Conservation (phyloP, 495 filamentous ascomycete genomes). For the Podospora pseudocomata region DNA sequence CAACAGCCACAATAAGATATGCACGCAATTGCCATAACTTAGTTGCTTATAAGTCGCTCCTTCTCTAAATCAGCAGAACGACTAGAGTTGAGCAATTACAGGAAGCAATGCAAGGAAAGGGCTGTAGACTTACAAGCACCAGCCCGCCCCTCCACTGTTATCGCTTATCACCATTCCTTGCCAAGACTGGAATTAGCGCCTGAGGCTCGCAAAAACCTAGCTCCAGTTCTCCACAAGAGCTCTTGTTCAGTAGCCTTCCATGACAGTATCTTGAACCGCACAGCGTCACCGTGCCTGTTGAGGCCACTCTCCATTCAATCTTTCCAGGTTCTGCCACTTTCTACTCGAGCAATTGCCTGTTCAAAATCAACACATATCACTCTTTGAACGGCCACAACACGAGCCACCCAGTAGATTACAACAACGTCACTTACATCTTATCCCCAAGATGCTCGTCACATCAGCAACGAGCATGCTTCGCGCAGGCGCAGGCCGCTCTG, state of each 20-base stretch:
- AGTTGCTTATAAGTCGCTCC: no score
- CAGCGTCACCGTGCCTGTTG: not conserved
- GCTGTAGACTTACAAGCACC: not conserved
- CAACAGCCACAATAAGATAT: no score
- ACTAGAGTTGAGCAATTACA: not conserved
- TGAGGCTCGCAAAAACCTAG: conserved; percentile 17
- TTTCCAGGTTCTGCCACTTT: not conserved
- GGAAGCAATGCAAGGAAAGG: not conserved
- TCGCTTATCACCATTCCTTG: conserved; percentile 4
- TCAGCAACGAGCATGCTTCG: conserved; percentile 35
- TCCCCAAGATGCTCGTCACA: conserved; percentile 29
- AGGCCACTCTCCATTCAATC: conserved; percentile 19
- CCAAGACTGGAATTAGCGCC: not conserved
- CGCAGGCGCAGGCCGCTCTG: conserved; percentile 29
- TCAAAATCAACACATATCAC: not conserved
- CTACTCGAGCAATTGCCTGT: not conserved
- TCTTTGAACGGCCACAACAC: not conserved
- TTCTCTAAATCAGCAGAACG: no score
- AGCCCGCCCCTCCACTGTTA: not conserved
- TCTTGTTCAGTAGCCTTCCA: conserved; percentile 2
- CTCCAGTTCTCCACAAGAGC: conserved; percentile 17
- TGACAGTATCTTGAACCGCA: not conserved
- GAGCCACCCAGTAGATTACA: not conserved
- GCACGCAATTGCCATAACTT: no score
- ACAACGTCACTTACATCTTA: not conserved